These are phyloP conservation scores for Cladosporium oxysporum DNA, from an alignment of 2,329 filamentous ascomycete genomes.

Conservation along the genomic window DNA sequence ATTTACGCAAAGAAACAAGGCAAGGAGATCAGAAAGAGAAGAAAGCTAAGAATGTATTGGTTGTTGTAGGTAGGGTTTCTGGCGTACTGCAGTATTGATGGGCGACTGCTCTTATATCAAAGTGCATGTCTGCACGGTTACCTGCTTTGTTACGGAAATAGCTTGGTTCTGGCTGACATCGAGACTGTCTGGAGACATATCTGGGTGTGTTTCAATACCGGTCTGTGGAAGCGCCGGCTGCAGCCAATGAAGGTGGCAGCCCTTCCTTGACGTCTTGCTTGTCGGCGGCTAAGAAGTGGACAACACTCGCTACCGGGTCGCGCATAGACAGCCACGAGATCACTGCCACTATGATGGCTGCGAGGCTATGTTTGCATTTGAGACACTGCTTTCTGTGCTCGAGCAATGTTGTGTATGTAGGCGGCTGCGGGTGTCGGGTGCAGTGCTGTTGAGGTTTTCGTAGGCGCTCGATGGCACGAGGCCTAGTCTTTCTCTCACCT, in stretches of 20 bases:
- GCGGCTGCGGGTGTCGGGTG: constrained; percentile 11
- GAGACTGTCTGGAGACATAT: constrained; percentile 3
- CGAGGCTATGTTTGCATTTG: not conserved
- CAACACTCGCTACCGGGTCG: not conserved
- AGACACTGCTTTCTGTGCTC: not conserved
- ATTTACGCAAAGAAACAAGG: not conserved
- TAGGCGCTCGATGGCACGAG: not conserved
- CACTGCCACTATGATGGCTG: not conserved
- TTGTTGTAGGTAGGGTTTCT: not conserved
- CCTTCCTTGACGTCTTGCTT: not conserved
- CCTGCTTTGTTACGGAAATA: constrained; percentile 15
- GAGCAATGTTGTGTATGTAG: not conserved
- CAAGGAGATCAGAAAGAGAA: not conserved
- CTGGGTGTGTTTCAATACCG: constrained; percentile 7
- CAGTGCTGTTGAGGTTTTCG: constrained; percentile 4
- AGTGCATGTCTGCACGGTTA: constrained; percentile 1
- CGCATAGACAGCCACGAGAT: constrained; percentile 2
- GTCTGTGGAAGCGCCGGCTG: constrained; percentile 15
- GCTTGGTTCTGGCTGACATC: not conserved
- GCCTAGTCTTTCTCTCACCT: not conserved
- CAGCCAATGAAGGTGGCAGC: constrained; percentile 11
- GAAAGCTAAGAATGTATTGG: constrained; percentile 10
- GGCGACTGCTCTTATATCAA: constrained; percentile 9
- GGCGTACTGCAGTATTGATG: not conserved
- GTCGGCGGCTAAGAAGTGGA: constrained; percentile 6